Evolutionary conservation across 106 monocot species (phyloP).

Genomic region (Phalaenopsis equestris): DNA sequence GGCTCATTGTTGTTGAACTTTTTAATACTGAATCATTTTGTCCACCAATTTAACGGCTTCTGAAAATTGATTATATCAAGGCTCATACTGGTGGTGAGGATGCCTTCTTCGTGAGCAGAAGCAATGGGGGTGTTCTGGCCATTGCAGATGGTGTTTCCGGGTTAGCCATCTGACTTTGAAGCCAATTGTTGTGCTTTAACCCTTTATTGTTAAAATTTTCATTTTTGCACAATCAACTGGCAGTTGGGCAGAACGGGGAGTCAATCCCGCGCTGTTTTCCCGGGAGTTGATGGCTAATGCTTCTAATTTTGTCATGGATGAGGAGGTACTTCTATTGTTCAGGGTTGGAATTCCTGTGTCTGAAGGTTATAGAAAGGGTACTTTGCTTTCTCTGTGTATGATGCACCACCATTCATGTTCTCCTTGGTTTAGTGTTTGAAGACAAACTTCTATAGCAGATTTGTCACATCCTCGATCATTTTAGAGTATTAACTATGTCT

Average conservation of each 20-base stretch:
- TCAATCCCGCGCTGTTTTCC: slow-evolving; percentile 86
- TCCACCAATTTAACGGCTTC: background rate
- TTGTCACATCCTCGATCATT: background rate
- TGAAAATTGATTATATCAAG: slow-evolving; percentile 21
- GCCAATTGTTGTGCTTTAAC: background rate
- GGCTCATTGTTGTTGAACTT: background rate
- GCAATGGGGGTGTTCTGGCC: slow-evolving; percentile 65
- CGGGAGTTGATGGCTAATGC: slow-evolving; percentile 71
- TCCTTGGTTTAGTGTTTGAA: too few species aligned
- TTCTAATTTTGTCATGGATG: slow-evolving; percentile 48
- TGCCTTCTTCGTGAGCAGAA: slow-evolving; percentile 69
- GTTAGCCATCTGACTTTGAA: slow-evolving; percentile 17
- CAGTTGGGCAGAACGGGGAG: slow-evolving; percentile 85
- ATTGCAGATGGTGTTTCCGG: slow-evolving; percentile 97
- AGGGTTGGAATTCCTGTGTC: background rate
- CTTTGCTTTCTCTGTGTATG: background rate
- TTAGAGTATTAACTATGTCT: background rate
- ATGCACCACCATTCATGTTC: background rate
- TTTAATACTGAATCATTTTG: background rate
- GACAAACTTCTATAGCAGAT: too few species aligned
- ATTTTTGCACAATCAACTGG: slow-evolving; percentile 25
- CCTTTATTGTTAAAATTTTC: slow-evolving; percentile 17
- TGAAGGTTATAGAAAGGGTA: background rate
- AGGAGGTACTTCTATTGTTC: slow-evolving; percentile 47
- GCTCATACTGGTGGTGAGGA: slow-evolving; percentile 84